Base-by-base conservation (phyloP, 164 flowering plant species). In the Echeveria elegans region DNA sequence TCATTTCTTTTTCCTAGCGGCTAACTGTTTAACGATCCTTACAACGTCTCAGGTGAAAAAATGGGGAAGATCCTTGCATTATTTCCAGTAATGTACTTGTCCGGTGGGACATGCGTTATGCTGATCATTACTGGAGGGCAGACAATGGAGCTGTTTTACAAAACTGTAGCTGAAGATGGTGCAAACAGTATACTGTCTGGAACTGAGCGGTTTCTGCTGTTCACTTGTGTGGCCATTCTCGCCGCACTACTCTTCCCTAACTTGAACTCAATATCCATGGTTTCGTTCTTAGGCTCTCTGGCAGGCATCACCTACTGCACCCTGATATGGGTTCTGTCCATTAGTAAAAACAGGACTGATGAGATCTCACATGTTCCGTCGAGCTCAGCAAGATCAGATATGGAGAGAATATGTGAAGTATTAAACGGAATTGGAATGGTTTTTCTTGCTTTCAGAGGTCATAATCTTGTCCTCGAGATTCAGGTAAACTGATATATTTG, bases 161-260 rank as follows among this genome's bases (percentile, higher is more conserved):
- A 78, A 24, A 74, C 69, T 0, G 69, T 81, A 1, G 87, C 91
- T 40, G 90, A 83, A 4, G 64, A 64, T 50, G 45, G 92, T 75
- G 48, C 66, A 1, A 30, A 75, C 0, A 58, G 72, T 67, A 76
- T 86, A 29, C 59, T 84, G 37, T 79, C 90, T 4, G 64, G 82
- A 4, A 75, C 75, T 28, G 89, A 92, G 63, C 88, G 96, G 96
- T 92, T 81, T 79, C 68, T 88, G 72, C 82, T 89, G n/a, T 88
- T 89, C 61, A 70, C 79, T 1, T 73, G 81, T 66, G 69, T 70
- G 0, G 89, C 89, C 8, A 73, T 83, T 21, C 47, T 82, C 0
- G 71, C 85, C 0, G 70, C 91, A 24, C 91, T 85, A 65, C 78
- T 83, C 1, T 80, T 85, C 1, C 96, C 96, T 14, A 88, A 83